phyloP scores from a whole-genome alignment of 1,139 yeast species.

The Pneumocystis sp. region DNA sequence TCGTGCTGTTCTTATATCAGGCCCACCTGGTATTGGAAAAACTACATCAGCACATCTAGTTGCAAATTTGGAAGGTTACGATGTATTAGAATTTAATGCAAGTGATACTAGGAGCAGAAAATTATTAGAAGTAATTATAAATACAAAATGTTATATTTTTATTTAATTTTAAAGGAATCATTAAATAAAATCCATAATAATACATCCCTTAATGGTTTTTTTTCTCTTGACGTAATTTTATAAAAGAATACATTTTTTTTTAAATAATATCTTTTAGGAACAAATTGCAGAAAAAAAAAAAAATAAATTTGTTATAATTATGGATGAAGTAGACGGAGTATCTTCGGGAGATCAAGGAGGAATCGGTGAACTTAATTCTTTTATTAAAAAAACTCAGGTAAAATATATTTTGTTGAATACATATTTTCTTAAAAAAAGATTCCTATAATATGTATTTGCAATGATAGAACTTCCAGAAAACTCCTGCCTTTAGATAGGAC shows the following conservation, averaged over 20 bases:
- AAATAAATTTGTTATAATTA: constrained; percentile 56
- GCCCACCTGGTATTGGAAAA: constrained; percentile 96
- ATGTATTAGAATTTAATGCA: constrained; percentile 78
- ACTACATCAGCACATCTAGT: constrained; percentile 81
- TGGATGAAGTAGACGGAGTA: constrained; percentile 99
- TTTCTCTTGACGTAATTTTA: constrained; percentile 28
- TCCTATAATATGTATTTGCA: constrained; percentile 86
- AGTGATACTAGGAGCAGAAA: constrained; percentile 83
- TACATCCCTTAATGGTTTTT: constrained; percentile 70
- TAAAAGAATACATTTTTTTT: constrained; percentile 20
- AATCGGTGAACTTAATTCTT: constrained; percentile 82
- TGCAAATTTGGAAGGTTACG: constrained; percentile 66
- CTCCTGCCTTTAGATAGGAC: constrained; percentile 91
- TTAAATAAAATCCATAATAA: constrained; percentile 63
- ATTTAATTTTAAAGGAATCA: constrained; percentile 36
- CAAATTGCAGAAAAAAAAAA: neutral
- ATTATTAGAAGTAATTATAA: constrained; percentile 13
- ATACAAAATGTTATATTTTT: neutral
- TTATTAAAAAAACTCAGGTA: constrained; percentile 63
- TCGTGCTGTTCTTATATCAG: constrained; percentile 76
- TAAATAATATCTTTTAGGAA: constrained; percentile 23
- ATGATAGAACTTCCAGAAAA: constrained; percentile 80
- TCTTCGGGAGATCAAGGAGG: constrained; percentile 98
- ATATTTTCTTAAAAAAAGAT: constrained; percentile 21
- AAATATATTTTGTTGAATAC: neutral